phyloP scores from a whole-genome alignment of 352 stramenopile species.

The Globisporangium takayamanum region DNA sequence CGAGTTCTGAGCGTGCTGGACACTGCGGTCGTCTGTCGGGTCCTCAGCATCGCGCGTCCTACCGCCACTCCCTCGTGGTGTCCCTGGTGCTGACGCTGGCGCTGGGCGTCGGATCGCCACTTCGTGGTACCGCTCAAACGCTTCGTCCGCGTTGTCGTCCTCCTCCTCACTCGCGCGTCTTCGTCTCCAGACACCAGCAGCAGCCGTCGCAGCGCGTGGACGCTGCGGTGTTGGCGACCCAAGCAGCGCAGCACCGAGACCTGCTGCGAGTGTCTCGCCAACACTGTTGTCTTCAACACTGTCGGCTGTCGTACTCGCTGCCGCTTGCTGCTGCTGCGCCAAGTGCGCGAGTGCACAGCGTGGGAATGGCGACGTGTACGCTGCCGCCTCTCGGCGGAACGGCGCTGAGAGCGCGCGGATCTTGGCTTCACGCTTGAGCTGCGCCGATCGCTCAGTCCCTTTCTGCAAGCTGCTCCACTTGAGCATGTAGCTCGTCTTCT shows the following conservation, averaged over 20 bases:
- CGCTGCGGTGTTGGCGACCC: not conserved
- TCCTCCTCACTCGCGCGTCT: not conserved
- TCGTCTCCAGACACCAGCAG: no score
- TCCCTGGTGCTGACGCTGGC: not conserved
- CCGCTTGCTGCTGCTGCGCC: not conserved
- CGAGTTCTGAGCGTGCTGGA: conserved; percentile 29
- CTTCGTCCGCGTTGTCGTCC: conserved; percentile 37
- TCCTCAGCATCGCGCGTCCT: not conserved
- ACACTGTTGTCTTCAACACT: no score
- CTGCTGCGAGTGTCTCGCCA: no score
- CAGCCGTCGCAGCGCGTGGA: no score
- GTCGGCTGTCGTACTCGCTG: no score
- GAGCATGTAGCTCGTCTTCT: conserved; percentile 38
- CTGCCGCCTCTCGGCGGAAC: conserved; percentile 16
- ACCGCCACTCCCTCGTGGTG: not conserved
- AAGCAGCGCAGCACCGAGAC: no score
- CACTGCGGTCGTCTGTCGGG: conserved; percentile 2
- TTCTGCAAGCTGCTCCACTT: conserved; percentile 40
- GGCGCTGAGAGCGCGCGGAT: conserved; percentile 39
- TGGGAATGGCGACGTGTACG: not conserved
- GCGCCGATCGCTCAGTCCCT: conserved; percentile 29
- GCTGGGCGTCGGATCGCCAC: conserved; percentile 15
- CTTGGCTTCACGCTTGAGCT: conserved; percentile 40
- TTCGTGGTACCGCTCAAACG: conserved; percentile 26
- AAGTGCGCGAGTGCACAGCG: not conserved